Evolutionary conservation across 2,329 filamentous ascomycete genomes (phyloP), one percentile per base, ranked within the genome.

Genomic region (Trichoderma atroviride): DNA sequence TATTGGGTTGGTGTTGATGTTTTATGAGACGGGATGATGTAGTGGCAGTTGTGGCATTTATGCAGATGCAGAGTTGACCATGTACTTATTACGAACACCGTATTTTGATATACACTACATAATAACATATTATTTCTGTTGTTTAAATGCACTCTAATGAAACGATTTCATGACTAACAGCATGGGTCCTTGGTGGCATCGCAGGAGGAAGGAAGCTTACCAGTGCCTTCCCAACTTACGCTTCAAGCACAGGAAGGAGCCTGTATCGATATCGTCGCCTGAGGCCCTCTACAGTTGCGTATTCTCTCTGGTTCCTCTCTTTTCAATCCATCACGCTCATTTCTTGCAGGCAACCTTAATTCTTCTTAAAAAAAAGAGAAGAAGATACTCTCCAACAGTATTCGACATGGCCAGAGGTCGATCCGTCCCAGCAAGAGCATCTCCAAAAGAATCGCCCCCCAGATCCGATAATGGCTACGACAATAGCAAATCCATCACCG

Each of bases 381-480:
- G n/a, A 53, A 5, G 27, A 53, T 29, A 9, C 16, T 10, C 27
- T 55, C 52, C 52, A 31, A 29, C 33, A 55, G 14, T 13, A 10
- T 5, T 22, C 22, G 29, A 13, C 60, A 72, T 71, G 62, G 50
- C 69, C 24, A 62, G 64, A 27, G 60, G 59, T 9, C 70, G 68
- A 43, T 67, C 69, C 4, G 71, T 63, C 22, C 71, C 68, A 22
- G 61, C 63, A 29, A 64, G 37, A 16, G 29, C 57, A 5, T 24
- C 37, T 22, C 29, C 50, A 14, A 50, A 24, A 13, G 27, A 22
- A 6, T 14, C 43, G 52, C 47, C 35, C 31, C 27, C 37, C 53
- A 24, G 11, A 1, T 24, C 9, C 9, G 31, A n/a, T 19, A 53
- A 27, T 31, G 14, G 11, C 24, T 10, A 55, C 22, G 5, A 63